phyloP scores from a whole-genome alignment of 2,329 filamentous ascomycete genomes.

The Chaetomium strumarium region DNA sequence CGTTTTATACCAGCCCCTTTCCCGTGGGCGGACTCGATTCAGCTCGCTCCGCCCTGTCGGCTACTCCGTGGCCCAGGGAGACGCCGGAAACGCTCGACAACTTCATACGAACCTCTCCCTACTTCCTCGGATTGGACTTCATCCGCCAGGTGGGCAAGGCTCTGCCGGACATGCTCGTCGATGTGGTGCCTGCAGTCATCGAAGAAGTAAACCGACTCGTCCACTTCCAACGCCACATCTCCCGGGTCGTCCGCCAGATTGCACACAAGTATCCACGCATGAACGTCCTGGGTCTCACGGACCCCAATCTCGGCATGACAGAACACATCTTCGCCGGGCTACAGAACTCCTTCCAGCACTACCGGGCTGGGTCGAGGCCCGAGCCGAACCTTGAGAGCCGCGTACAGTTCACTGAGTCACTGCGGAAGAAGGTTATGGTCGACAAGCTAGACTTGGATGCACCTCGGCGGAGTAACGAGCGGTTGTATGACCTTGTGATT shows the following conservation, averaged over 20 bases:
- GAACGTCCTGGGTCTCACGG: conserved; percentile 35
- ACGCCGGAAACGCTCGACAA: conserved; percentile 27
- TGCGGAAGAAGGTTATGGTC: conserved; percentile 19
- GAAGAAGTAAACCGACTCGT: conserved; percentile 29
- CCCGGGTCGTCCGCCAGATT: conserved; percentile 33
- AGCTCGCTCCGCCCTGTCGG: background rate
- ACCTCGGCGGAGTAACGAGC: conserved; percentile 9
- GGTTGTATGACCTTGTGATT: conserved; percentile 26
- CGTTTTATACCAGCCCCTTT: conserved; percentile 24
- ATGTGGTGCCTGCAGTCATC: conserved; percentile 24
- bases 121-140: conserved; percentile 27
- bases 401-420: conserved; percentile 3
- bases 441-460: conserved; percentile 23
- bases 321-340: conserved; percentile 30
- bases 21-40: background rate
- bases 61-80: conserved; percentile 23
- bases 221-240: conserved; percentile 31
- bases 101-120: conserved; percentile 31
- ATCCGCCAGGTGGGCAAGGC: conserved; percentile 26
- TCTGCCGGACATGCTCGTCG: conserved; percentile 25
- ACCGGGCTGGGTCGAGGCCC: conserved; percentile 24
- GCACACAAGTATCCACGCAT: conserved; percentile 35
- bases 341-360: conserved; percentile 29
- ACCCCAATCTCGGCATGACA: conserved; percentile 28
- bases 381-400: conserved; percentile 21